Percentiles rank a stretch among this genome's conserved stretches.
phyloP scores from a whole-genome alignment of 306 rosid species.

The Senna siamea region DNA sequence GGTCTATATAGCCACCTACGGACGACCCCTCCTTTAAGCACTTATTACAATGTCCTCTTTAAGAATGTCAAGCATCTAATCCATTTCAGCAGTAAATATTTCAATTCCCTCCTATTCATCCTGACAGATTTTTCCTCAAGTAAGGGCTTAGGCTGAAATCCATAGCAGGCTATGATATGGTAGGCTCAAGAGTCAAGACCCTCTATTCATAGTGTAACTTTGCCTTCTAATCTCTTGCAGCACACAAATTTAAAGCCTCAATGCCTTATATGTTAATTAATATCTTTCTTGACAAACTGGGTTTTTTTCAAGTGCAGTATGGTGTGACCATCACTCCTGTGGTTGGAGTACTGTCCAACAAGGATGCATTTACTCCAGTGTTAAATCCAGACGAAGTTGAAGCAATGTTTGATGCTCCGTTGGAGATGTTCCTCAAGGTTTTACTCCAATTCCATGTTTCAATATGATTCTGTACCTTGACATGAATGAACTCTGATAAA shows the following conservation, averaged over 20 bases:
- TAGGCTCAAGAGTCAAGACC: neutral
- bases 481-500: slow-evolving; percentile 6
- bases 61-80: too few species aligned
- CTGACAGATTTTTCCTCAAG: too few species aligned
- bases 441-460: slow-evolving; percentile 18
- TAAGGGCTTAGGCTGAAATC: neutral
- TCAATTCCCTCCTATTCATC: too few species aligned
- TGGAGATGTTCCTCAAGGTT: slow-evolving; percentile 95
- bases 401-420: slow-evolving; percentile 77
- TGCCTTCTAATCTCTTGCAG: neutral
- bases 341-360: slow-evolving; percentile 67
- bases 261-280: neutral
- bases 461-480: neutral
- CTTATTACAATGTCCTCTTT: too few species aligned
- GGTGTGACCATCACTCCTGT: slow-evolving; percentile 78
- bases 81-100: too few species aligned
- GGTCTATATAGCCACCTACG: too few species aligned
- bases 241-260: neutral
- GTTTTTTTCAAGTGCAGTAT: slow-evolving; percentile 50
- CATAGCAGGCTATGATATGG: neutral
- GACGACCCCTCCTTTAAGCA: too few species aligned
- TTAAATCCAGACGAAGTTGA: slow-evolving; percentile 79
- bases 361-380: slow-evolving; percentile 68
- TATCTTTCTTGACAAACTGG: slow-evolving; percentile 23
- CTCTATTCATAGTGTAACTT: neutral